Conservation (phyloP, 2,329 filamentous ascomycete species). For the Aspergillus quadrilineatus region DNA sequence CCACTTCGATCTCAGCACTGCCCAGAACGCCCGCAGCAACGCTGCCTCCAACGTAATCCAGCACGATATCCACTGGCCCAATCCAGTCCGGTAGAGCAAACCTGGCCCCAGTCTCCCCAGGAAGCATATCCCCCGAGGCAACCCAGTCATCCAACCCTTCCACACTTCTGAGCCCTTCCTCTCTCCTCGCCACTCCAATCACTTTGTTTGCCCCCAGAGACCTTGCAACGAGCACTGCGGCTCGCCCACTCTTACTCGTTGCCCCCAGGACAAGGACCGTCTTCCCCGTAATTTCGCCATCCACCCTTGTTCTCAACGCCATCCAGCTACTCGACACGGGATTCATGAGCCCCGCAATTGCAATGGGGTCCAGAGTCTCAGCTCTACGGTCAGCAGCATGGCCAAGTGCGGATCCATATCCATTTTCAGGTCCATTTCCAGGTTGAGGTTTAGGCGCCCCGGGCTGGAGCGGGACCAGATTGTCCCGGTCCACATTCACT, state of each 20-base stretch:
- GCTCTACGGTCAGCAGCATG: no score
- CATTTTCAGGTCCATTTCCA: neutral
- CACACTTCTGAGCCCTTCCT: neutral
- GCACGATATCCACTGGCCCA: neutral
- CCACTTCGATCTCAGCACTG: neutral
- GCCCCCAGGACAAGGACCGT: neutral
- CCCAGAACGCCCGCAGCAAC: neutral
- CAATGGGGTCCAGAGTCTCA: neutral
- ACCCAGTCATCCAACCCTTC: neutral
- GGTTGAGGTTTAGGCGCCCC: neutral
- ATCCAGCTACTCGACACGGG: neutral
- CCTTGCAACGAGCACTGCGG: neutral
- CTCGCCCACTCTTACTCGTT: neutral
- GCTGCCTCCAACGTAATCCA: neutral
- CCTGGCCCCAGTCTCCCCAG: no score
- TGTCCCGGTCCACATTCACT: neutral
- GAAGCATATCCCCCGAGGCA: neutral
- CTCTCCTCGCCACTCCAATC: neutral
- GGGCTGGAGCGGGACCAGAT: neutral
- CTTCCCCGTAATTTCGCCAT: neutral
- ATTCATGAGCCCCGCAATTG: neutral
- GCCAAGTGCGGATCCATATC: no score
- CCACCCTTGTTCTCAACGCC: neutral
- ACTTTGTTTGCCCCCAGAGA: neutral
- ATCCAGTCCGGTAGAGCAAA: neutral